Evolutionary conservation across 2,329 filamentous ascomycete species (phyloP), one percentile per base, ranked within the genome.

Genomic region (Blastomyces gilchristii): DNA sequence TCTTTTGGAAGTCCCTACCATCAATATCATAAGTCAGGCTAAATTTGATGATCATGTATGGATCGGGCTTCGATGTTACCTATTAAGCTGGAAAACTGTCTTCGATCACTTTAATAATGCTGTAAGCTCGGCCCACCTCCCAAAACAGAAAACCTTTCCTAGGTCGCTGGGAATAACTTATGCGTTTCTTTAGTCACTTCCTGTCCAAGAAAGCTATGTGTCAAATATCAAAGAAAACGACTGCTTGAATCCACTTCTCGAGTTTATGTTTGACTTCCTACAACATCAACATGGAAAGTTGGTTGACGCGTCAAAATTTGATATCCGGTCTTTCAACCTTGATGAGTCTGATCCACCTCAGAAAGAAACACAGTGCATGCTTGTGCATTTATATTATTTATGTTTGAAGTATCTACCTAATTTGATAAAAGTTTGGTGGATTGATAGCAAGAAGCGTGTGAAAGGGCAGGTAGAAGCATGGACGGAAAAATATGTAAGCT

Each of bases 31-130:
- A 56, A 80, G 83, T 0, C 85, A 89, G 57, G 83, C 87, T 9
- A 79, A 82, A 45, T 85, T 91, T 28, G 81, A 86, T 5, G 80
- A 83, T 18, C 78, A 72, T 43, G 88, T 92, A 69, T 91, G 91
- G 12, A 78, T 85, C 0, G 72, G 83, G 0, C 80, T 96, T 58
- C 85, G 91, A 61, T 85, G 87, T 11, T 99, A 97, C 70, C 81
- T 99, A 2, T 80, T 96, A 37, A 89, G 90, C 12, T 99, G 94
- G 94, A 85, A 90, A 66, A 80, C 97, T 0, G 82, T 97, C 0
- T 97, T 96, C 71, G 91, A 96, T 68, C 87, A 93, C 54, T 95
- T 93, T 71, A 79, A 81, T 22, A 85, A 86, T 25, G 86, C 91
- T 14, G 81, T 82, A 78, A 70, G 76, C 66, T 25, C 45, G 12